Base-by-base conservation (phyloP, 371 early-diverging fungal genomes). In the Rhizopus arrhizus region DNA sequence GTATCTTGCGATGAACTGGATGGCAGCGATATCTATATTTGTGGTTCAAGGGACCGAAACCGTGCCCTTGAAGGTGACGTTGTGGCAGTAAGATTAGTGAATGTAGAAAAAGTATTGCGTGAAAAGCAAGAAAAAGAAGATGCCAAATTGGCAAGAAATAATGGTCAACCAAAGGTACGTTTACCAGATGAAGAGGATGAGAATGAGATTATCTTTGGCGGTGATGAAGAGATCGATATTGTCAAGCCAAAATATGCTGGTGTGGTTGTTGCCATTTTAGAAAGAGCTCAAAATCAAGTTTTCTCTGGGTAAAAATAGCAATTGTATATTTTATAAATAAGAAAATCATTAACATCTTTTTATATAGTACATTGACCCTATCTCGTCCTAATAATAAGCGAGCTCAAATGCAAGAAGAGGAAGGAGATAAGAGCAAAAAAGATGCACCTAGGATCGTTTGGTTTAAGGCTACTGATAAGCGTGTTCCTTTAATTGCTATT, bases 41-140 rank as follows among this genome's bases (percentile, higher is more conserved):
- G 85, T 51, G 93, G 93, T 32, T 85, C 86, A 34, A 73, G 77
- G 41, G 81, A 83, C 48, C 88, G 94, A 48, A 96, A 96, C 75
- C 87, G 96, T 35, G 94, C 95, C 1, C 66, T 95, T 22, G 91
- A 93, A 52, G 94, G 93, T 4, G 96, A 96, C 63, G 74, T 86
- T 5, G 96, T 96, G 15, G 90, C 88, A 15, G 80, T 96, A 8
- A 77, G 83, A 61, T 62, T 95, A 32, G 80, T 96, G n/a, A 84
- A 85, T 56, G 88, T 85, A 0, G 83, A 82, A 8, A 90, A 88
- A 60, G 75, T 89, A 36, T 62, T 80, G 45, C 64, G 68, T 22
- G 82, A 84, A 49, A 87, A 85, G 80, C 70, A 73, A 49, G 80
- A 78, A 48, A 82, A 78, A 56, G 81, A 85, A 66, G 78, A 78